These are phyloP conservation scores for Colletotrichum eremochloae DNA, from an alignment of 2,329 filamentous ascomycete species.

Conservation along the genomic window DNA sequence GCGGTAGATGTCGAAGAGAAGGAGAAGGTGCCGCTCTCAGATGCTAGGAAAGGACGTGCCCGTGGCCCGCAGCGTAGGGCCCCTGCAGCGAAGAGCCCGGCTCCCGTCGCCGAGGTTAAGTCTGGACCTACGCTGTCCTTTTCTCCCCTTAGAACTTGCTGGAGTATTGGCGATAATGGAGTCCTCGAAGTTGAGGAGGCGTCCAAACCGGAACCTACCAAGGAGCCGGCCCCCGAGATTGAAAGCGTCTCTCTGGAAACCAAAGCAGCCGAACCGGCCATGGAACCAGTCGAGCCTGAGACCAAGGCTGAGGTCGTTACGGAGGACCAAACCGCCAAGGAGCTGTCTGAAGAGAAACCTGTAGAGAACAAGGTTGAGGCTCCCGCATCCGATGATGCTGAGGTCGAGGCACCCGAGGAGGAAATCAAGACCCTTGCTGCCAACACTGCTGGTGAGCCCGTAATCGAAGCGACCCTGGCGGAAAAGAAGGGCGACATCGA, in stretches of 20 bases:
- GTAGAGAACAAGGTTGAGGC: constrained; percentile 34
- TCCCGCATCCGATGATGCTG: constrained; percentile 15
- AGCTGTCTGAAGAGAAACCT: constrained; percentile 8
- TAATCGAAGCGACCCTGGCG: constrained; percentile 56
- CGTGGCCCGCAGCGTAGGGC: constrained; percentile 86
- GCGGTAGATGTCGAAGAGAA: constrained; percentile 40
- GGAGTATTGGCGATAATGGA: constrained; percentile 66
- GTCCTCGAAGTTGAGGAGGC: constrained; percentile 55
- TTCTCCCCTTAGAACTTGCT: constrained; percentile 62
- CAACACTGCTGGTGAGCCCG: constrained; percentile 60
- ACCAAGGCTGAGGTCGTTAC: constrained; percentile 4
- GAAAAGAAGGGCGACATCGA: constrained; percentile 53
- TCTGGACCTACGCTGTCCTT: constrained; percentile 59
- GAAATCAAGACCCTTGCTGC: constrained; percentile 54
- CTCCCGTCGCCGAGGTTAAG: constrained; percentile 49
- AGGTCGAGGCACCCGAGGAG: constrained; percentile 28
- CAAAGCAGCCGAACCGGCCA: constrained; percentile 11
- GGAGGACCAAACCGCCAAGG: constrained; percentile 2
- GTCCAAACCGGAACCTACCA: constrained; percentile 12
- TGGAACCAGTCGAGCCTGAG: constrained; percentile 10
- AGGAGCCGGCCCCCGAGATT: constrained; percentile 23
- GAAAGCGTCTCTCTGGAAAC: constrained; percentile 17
- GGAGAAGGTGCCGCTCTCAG: constrained; percentile 82
- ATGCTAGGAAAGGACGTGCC: constrained; percentile 91
- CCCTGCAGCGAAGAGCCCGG: constrained; percentile 63